Conservation (phyloP, 2,329 filamentous ascomycete genomes). For the Trematosphaeria pertusa region DNA sequence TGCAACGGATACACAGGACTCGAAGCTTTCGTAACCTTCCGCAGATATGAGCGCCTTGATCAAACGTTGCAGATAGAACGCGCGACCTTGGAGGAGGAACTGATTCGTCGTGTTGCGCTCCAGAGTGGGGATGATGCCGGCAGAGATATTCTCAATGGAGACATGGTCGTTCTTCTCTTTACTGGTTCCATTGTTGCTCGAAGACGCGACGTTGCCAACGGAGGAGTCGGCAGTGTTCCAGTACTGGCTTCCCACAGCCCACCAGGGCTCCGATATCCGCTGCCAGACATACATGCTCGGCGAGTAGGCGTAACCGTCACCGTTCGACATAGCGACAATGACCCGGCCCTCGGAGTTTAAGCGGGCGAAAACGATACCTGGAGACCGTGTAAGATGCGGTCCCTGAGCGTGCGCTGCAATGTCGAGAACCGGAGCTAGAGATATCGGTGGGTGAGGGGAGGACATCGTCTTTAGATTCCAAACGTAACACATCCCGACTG, state of each 20-base stretch:
- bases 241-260: slow-evolving; percentile 96
- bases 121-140: slow-evolving; percentile 89
- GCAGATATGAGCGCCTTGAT: slow-evolving; percentile 87
- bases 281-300: slow-evolving; percentile 90
- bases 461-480: slow-evolving; percentile 89
- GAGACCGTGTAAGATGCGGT: slow-evolving; percentile 77
- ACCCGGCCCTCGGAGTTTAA: slow-evolving; percentile 88
- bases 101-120: slow-evolving; percentile 96
- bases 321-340: slow-evolving; percentile 90
- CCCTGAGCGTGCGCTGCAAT: slow-evolving; percentile 81
- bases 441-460: slow-evolving; percentile 87
- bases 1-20: slow-evolving; percentile 88
- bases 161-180: slow-evolving; percentile 56
- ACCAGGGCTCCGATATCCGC: slow-evolving; percentile 95
- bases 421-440: slow-evolving; percentile 86
- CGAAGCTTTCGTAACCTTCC: slow-evolving; percentile 91
- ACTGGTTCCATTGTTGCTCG: slow-evolving; percentile 40
- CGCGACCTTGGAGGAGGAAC: slow-evolving; percentile 86
- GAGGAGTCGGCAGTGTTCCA: slow-evolving; percentile 98
- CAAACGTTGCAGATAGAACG: slow-evolving; percentile 88
- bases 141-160: slow-evolving; percentile 71
- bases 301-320: slow-evolving; percentile 92
- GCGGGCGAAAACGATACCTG: slow-evolving; percentile 87
- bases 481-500: slow-evolving; percentile 87
- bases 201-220: slow-evolving; percentile 78